Evolutionary conservation across 208 protist genomes (phyloP), one percentile per base, ranked within the genome.

Genomic region (Crithidia sp.): DNA sequence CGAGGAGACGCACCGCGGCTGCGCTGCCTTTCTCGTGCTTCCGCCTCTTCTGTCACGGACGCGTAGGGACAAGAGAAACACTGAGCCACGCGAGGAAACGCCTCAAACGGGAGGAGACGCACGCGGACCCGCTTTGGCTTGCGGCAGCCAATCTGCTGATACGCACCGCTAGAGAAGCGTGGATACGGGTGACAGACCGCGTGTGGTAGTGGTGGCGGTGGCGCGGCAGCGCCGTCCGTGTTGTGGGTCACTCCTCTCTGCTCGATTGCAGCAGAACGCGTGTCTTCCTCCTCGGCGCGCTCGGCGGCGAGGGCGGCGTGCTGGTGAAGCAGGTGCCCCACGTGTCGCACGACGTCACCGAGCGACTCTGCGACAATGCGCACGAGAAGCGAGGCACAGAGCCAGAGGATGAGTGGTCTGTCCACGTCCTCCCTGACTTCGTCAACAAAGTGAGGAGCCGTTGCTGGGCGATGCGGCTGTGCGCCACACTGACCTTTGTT

Each of bases 21-120:
- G 50, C 79, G 74, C 68, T 82, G 57, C 3, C 69, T 67, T 72
- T 77, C 76, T 36, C 47, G 77, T 44, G 77, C 69, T 50, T 76
- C 70, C 10, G 81, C 85, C 64, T 82, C 76, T 68, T 74, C 57
- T 43, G 86, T 84, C 44, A 87, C 76, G n/a, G 67, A 56, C 45
- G 77, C 76, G 69, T 87, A 87, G 10, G 86, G 88, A 13, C 73
- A 76, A 7, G 84, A 85, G 9, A 86, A 83, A 57, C 81, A 83
- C 49, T 77, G 86, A 13, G 80, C 79, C 37, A 93, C 83, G 40
- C 72, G 68, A 5, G 88, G 89, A 65, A 96, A 96, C 7, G 87
- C 85, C 49, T 92, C 88, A 65, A 91, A 88, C 13, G 92, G 92
- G 58, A 96, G 78, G 14, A 96, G 67, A 14, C 92, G 87, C 28